Conservation (phyloP, 1,139 yeast genomes). For the Sugiyamaella pinicola region DNA sequence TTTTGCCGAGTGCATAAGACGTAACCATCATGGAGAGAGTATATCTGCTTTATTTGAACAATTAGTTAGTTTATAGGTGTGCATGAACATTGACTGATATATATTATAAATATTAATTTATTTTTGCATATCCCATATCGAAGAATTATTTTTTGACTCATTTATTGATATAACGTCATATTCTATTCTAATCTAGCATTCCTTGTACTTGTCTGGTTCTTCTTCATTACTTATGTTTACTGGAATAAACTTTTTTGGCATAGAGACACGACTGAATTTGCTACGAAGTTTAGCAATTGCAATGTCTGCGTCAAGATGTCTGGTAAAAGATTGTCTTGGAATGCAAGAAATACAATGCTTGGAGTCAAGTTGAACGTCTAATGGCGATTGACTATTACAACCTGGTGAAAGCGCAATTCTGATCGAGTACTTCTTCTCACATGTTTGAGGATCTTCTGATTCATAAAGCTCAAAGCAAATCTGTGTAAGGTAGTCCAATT, state of each 20-base stretch:
- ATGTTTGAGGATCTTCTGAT: slow-evolving; percentile 55
- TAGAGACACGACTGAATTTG: slow-evolving; percentile 80
- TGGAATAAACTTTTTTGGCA: slow-evolving; percentile 64
- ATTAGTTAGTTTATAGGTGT: slow-evolving; percentile 56
- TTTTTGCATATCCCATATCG: too few species aligned
- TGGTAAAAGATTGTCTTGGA: slow-evolving; percentile 83
- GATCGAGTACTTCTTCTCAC: slow-evolving; percentile 81
- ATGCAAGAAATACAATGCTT: slow-evolving; percentile 97
- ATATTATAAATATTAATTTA: slow-evolving; percentile 7
- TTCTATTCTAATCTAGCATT: background rate
- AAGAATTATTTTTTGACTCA: too few species aligned
- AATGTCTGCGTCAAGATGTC: slow-evolving; percentile 90
- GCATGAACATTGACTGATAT: background rate
- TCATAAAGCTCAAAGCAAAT: slow-evolving; percentile 93
- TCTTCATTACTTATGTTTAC: slow-evolving; percentile 36
- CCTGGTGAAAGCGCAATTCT: slow-evolving; percentile 93
- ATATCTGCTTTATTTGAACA: slow-evolving; percentile 91
- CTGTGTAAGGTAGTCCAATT: slow-evolving; percentile 92
- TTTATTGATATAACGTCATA: background rate
- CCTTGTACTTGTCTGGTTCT: slow-evolving; percentile 6
- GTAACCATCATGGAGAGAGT: slow-evolving; percentile 97
- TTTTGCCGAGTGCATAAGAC: slow-evolving; percentile 96
- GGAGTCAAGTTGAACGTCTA: slow-evolving; percentile 93
- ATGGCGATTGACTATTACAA: slow-evolving; percentile 95
- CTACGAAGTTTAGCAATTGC: slow-evolving; percentile 80